A percentile compares a stretch with the other conserved stretches of the same genome.
Evolutionary conservation across 225 moss, liverwort and hornwort species (phyloP).

Genomic region (Pleurozium schreberi): DNA sequence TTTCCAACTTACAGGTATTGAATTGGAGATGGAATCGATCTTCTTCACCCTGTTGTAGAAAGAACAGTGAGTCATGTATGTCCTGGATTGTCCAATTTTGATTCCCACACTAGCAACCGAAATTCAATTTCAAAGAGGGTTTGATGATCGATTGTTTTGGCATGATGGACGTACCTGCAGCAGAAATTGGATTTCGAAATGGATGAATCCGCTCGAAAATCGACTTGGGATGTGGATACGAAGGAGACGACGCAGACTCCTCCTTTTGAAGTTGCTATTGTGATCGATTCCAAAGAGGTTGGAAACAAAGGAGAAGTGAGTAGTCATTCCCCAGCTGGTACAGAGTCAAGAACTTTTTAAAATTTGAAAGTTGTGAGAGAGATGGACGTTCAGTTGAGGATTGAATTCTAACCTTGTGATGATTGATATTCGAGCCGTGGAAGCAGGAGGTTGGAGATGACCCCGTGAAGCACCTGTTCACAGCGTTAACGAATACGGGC

Average conservation of each 20-base stretch:
- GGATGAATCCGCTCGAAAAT: slow-evolving; percentile 27
- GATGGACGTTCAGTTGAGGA: not conserved
- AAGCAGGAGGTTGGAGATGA: slow-evolving; percentile 33
- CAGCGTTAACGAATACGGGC: slow-evolving; percentile 23
- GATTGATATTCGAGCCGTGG: not conserved
- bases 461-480: slow-evolving; percentile 9
- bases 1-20: not conserved
- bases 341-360: not conserved
- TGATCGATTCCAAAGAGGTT: slow-evolving; percentile 4
- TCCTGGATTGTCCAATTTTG: not conserved
- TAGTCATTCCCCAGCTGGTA: not conserved
- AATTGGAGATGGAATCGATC: not conserved
- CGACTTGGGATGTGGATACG: slow-evolving; percentile 24
- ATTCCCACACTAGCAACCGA: not conserved
- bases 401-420: not conserved
- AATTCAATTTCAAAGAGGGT: not conserved
- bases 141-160: not conserved
- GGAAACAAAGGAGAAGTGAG: slow-evolving; percentile 23
- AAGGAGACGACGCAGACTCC: slow-evolving; percentile 23
- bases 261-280: slow-evolving; percentile 35
- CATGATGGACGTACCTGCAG: slow-evolving; percentile 2
- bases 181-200: not conserved
- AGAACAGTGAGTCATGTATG: not conserved
- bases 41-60: not conserved
- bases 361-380: not conserved